A percentile compares a stretch with the other conserved stretches of the same genome.
phyloP scores from a whole-genome alignment of 2,329 filamentous ascomycete species.

The Sclerotinia glacialis region DNA sequence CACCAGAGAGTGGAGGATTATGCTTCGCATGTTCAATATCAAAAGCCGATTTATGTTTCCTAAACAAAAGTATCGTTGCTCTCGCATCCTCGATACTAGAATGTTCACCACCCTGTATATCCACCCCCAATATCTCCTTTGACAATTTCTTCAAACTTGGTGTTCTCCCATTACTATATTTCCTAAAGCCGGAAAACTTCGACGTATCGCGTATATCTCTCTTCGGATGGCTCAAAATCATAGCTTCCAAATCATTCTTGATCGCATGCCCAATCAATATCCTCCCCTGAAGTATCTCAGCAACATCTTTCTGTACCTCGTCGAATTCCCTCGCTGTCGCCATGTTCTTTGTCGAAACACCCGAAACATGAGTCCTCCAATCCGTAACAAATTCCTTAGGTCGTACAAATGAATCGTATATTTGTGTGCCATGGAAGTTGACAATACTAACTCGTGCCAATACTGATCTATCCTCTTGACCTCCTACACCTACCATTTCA shows the following conservation, averaged over 20 bases:
- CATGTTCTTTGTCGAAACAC: constrained; percentile 74
- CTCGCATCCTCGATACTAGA: constrained; percentile 77
- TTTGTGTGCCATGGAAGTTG: constrained; percentile 86
- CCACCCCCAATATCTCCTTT: constrained; percentile 55
- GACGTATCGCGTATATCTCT: constrained; percentile 83
- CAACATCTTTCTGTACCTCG: constrained; percentile 71
- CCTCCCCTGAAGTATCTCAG: constrained; percentile 63
- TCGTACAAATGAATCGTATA: constrained; percentile 91
- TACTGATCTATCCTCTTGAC: constrained; percentile 65
- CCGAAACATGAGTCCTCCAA: constrained; percentile 85
- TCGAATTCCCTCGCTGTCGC: constrained; percentile 66
- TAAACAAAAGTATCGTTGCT: constrained; percentile 85
- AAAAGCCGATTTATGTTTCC: constrained; percentile 78
- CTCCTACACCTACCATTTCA: constrained; percentile 93
- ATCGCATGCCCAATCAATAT: constrained; percentile 83
- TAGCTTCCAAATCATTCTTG: constrained; percentile 69
- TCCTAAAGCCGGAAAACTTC: constrained; percentile 70
- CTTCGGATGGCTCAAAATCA: constrained; percentile 75
- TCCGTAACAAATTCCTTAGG: constrained; percentile 78
- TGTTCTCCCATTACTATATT: constrained; percentile 64
- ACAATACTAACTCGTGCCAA: constrained; percentile 87
- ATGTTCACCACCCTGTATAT: constrained; percentile 63
- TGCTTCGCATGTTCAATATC: constrained; percentile 74
- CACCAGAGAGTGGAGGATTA: constrained; percentile 47
- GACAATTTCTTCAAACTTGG: constrained; percentile 63